These are phyloP conservation scores for Thelonectria blattea DNA, from an alignment of 2,329 filamentous ascomycete species.

Conservation along the genomic window DNA sequence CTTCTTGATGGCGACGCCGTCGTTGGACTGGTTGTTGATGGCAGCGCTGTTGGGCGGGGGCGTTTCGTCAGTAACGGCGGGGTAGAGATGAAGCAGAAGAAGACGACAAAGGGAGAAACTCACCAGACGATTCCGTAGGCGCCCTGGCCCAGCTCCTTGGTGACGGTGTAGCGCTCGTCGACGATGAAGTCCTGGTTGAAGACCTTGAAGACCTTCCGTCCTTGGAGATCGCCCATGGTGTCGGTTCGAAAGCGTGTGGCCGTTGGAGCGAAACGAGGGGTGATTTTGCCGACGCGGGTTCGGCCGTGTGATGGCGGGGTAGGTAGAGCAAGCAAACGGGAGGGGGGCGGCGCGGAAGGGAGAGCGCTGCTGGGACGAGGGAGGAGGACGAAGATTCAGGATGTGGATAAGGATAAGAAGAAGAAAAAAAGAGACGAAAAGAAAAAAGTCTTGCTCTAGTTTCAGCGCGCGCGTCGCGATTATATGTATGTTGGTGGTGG, in stretches of 20 bases:
- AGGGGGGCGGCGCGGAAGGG: slow-evolving; percentile 3
- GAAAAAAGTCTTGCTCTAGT: slow-evolving; percentile 4
- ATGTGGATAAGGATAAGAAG: slow-evolving; percentile 14
- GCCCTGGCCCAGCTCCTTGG: slow-evolving; percentile 97
- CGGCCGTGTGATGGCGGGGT: slow-evolving; percentile 26
- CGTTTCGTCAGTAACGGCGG: slow-evolving; percentile 39
- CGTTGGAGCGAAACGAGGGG: slow-evolving; percentile 16
- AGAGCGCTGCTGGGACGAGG: background rate
- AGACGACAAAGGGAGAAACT: slow-evolving; percentile 33
- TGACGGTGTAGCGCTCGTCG: slow-evolving; percentile 97
- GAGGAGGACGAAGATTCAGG: slow-evolving; percentile 15
- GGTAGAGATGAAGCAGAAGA: slow-evolving; percentile 25
- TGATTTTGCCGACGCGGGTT: slow-evolving; percentile 13
- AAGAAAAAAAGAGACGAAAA: slow-evolving; percentile 20
- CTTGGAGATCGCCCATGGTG: slow-evolving; percentile 50
- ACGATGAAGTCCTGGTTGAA: slow-evolving; percentile 99
- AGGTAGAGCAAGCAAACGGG: slow-evolving; percentile 4
- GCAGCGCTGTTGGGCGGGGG: slow-evolving; percentile 72
- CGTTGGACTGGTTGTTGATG: slow-evolving; percentile 86
- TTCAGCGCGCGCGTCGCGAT: slow-evolving; percentile 32
- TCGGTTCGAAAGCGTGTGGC: slow-evolving; percentile 12
- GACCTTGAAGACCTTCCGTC: slow-evolving; percentile 95
- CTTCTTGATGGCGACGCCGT: slow-evolving; percentile 98
- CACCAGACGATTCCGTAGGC: slow-evolving; percentile 99
- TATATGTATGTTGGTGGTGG: slow-evolving; percentile 36